These are phyloP conservation scores for Teratosphaeria viscida DNA, from an alignment of 2,329 filamentous ascomycete species.

Conservation along the genomic window DNA sequence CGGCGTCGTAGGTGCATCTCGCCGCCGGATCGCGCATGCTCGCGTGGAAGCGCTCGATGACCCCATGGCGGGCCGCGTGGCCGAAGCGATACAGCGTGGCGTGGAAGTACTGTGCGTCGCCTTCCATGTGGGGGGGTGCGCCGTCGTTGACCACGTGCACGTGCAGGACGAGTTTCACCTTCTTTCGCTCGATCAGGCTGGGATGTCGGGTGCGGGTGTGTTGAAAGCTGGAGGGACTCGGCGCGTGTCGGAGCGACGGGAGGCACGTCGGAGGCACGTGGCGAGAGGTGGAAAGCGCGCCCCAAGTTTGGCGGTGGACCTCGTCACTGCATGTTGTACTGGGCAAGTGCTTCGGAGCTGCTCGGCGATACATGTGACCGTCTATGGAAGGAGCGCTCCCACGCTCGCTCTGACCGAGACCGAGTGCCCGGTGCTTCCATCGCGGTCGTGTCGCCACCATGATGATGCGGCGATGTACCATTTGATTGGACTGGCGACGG, in stretches of 20 bases:
- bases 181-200: too few relatives aligned
- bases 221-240: too few relatives aligned
- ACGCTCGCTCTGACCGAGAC: neutral
- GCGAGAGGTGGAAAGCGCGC: neutral
- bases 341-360: neutral
- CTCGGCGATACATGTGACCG: neutral
- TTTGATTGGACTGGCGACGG: too few relatives aligned
- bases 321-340: neutral
- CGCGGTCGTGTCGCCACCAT: too few relatives aligned
- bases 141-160: neutral
- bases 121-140: neutral
- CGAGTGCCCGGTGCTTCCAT: too few relatives aligned
- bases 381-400: neutral
- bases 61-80: constrained; percentile 6
- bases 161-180: too few relatives aligned
- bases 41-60: constrained; percentile 13
- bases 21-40: constrained; percentile 11
- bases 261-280: neutral
- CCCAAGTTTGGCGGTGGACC: neutral
- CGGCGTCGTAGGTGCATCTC: constrained; percentile 11
- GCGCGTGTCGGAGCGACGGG: too few relatives aligned
- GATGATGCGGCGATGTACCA: too few relatives aligned
- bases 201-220: too few relatives aligned
- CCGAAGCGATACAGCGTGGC: constrained; percentile 18
- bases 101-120: constrained; percentile 17